Conservation (phyloP, 2,329 filamentous ascomycete species). For the Microdochium nivale region DNA sequence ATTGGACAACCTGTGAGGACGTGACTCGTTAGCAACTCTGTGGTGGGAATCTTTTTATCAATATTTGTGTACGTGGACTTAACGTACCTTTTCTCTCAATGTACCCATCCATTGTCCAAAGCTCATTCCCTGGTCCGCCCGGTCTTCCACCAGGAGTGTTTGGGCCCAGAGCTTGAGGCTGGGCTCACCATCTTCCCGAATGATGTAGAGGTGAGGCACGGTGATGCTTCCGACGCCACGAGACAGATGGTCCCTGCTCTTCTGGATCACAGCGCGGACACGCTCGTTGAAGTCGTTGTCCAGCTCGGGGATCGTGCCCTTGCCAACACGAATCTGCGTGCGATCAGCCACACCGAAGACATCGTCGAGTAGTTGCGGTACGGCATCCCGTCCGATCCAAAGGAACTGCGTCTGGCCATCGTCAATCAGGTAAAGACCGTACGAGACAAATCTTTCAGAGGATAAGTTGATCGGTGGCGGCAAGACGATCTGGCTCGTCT, state of each 20-base stretch:
- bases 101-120: conserved; percentile 88
- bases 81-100: conserved; percentile 80
- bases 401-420: conserved; percentile 97
- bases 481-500: conserved; percentile 82
- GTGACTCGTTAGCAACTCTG: conserved; percentile 6
- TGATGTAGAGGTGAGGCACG: conserved; percentile 87
- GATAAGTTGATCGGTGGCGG: conserved; percentile 80
- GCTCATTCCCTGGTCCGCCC: conserved; percentile 88
- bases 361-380: conserved; percentile 79
- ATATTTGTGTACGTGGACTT: no score
- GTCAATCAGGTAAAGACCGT: conserved; percentile 92
- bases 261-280: conserved; percentile 80
- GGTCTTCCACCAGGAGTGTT: conserved; percentile 88
- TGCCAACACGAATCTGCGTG: conserved; percentile 81
- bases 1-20: conserved; percentile 23
- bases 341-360: conserved; percentile 86
- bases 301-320: conserved; percentile 75
- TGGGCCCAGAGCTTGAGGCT: conserved; percentile 94
- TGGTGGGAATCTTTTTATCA: no score
- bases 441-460: conserved; percentile 78
- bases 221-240: conserved; percentile 88
- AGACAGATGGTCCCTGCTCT: conserved; percentile 79
- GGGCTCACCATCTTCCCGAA: conserved; percentile 92
- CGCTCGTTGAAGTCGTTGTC: conserved; percentile 97
- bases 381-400: conserved; percentile 89